phyloP scores from a whole-genome alignment of 192 early-diverging fungal genomes.

The Rhizoclosmatium sp. region DNA sequence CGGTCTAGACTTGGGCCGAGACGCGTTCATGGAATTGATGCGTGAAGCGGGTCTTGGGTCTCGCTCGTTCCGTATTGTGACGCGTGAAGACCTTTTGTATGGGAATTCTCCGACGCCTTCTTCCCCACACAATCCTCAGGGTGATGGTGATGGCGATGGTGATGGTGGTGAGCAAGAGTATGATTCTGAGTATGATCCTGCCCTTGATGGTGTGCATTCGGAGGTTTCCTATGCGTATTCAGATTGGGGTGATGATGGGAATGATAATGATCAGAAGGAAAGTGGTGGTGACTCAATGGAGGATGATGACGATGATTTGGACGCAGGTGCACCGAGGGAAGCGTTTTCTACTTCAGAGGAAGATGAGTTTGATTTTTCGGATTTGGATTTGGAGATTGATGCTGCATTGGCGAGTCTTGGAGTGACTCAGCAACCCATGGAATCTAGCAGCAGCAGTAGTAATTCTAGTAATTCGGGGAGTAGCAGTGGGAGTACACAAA shows the following conservation, averaged over 20 bases:
- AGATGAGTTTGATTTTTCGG: background rate
- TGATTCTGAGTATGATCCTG: background rate
- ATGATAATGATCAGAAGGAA: background rate
- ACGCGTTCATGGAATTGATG: conserved; percentile 17
- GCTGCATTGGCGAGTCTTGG: background rate
- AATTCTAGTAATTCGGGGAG: background rate
- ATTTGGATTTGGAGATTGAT: background rate
- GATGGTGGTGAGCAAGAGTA: background rate
- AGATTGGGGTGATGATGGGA: background rate
- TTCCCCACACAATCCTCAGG: background rate
- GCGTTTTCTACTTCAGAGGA: background rate
- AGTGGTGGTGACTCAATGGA: background rate
- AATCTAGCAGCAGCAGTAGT: background rate
- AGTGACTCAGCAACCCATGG: background rate
- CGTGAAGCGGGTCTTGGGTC: conserved; percentile 9
- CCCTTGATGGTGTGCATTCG: background rate
- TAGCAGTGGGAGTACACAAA: background rate
- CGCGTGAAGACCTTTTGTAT: conserved; percentile 5
- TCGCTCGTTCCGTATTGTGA: background rate
- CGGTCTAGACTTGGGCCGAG: conserved; percentile 11
- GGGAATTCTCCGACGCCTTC: background rate
- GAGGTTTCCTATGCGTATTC: background rate
- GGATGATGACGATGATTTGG: conserved; percentile 1
- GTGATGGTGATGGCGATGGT: background rate
- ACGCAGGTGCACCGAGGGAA: background rate